phyloP scores from a whole-genome alignment of 345 rosid genomes.

The Stellera chamaejasme region DNA sequence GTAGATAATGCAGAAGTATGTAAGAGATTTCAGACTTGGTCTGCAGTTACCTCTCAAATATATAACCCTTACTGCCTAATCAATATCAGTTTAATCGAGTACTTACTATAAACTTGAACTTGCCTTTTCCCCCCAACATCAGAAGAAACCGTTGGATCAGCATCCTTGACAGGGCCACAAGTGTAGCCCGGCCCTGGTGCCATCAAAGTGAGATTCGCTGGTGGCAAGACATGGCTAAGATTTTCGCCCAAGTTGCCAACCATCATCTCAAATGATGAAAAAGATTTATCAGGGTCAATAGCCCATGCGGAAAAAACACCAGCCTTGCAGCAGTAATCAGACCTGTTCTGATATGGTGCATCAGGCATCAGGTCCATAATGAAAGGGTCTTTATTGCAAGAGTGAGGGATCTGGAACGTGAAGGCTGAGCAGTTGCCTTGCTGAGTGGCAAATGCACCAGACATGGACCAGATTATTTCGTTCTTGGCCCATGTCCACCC shows the following conservation, averaged over 20 bases:
- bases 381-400: conserved; percentile 38
- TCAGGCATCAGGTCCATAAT: conserved; percentile 44
- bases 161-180: conserved; percentile 32
- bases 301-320: conserved; percentile 46
- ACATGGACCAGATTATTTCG: conserved; percentile 55
- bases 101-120: not conserved
- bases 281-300: conserved; percentile 36
- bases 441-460: conserved; percentile 40
- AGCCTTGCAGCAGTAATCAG: conserved; percentile 64
- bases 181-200: conserved; percentile 59
- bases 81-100: not conserved
- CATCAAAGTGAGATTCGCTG: conserved; percentile 37
- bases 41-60: no score
- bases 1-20: no score
- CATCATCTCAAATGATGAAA: conserved; percentile 42
- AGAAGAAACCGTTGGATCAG: conserved; percentile 15
- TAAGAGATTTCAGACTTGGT: not conserved
- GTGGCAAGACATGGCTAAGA: conserved; percentile 32
- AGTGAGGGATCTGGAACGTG: conserved; percentile 41
- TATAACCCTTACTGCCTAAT: not conserved
- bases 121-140: not conserved
- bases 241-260: conserved; percentile 47
- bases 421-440: conserved; percentile 60
- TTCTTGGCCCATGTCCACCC: conserved; percentile 61
- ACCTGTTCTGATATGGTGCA: conserved; percentile 45